Conservation (phyloP, 129 eudicot species). For the Flaveria ramosissima region DNA sequence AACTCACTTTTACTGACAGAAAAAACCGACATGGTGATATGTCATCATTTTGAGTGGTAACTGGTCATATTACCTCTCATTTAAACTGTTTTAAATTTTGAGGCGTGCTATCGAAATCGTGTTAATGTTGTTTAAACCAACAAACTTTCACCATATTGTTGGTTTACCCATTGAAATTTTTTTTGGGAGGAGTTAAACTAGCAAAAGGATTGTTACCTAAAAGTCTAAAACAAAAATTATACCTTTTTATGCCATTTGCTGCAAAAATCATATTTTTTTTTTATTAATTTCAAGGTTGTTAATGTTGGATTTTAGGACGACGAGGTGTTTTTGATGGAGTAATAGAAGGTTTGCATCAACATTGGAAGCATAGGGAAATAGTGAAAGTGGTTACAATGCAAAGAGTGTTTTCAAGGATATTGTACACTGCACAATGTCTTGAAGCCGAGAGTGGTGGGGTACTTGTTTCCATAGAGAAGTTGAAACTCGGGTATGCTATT, state of each 20-base stretch:
- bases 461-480: slow-evolving; percentile 72
- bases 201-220: neutral
- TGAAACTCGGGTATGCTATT: slow-evolving; percentile 91
- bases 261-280: neutral
- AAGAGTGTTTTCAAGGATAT: slow-evolving; percentile 57
- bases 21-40: neutral
- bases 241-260: neutral
- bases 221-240: slow-evolving; percentile 1
- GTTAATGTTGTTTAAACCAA: neutral
- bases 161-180: neutral
- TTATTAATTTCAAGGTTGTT: no score
- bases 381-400: slow-evolving; percentile 91
- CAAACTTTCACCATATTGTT: slow-evolving; percentile 6
- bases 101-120: neutral
- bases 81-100: neutral
- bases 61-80: neutral
- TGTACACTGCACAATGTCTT: slow-evolving; percentile 68
- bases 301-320: slow-evolving; percentile 66
- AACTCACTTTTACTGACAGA: neutral
- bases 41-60: neutral
- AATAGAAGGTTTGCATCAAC: slow-evolving; percentile 92
- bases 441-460: slow-evolving; percentile 88
- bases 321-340: slow-evolving; percentile 98
- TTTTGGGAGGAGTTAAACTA: neutral
- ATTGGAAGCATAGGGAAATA: slow-evolving; percentile 95